Conservation (phyloP, 2,329 filamentous ascomycete species). For the Tolypocladium paradoxum region DNA sequence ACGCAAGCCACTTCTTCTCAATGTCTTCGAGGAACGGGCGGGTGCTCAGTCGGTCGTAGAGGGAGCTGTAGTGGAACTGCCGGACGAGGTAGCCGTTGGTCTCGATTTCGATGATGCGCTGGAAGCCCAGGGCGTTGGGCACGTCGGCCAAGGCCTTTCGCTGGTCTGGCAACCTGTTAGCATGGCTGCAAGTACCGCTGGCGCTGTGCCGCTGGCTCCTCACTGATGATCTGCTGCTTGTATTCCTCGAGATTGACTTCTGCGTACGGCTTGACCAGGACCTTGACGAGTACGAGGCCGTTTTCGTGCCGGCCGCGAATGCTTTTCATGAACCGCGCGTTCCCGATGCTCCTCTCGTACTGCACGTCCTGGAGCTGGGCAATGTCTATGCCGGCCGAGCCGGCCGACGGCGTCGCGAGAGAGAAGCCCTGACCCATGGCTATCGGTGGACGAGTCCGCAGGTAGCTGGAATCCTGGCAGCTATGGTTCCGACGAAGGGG, state of each 20-base stretch:
- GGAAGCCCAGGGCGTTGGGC: constrained; percentile 83
- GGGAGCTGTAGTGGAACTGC: constrained; percentile 90
- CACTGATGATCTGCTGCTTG: constrained; percentile 65
- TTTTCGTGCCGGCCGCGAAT: constrained; percentile 84
- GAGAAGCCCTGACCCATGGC: constrained; percentile 95
- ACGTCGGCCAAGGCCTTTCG: constrained; percentile 68
- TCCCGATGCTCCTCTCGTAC: constrained; percentile 87
- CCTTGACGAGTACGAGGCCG: constrained; percentile 86
- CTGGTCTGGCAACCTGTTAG: constrained; percentile 47
- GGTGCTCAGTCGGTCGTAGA: constrained; percentile 95
- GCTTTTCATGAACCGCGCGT: constrained; percentile 91
- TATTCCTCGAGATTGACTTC: constrained; percentile 73
- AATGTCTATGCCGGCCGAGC: constrained; percentile 86
- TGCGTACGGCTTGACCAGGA: constrained; percentile 84
- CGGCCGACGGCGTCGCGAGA: constrained; percentile 80
- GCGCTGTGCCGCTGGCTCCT: constrained; percentile 14
- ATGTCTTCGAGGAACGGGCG: constrained; percentile 94
- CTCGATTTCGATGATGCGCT: constrained; percentile 83
- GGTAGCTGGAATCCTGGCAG: not conserved
- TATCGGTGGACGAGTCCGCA: not conserved
- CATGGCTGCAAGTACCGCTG: not conserved
- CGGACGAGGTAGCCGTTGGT: constrained; percentile 87
- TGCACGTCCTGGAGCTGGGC: constrained; percentile 82
- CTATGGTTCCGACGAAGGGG: not conserved
- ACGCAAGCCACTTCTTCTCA: constrained; percentile 97